These are phyloP conservation scores for Bipolaris victoriae DNA, from an alignment of 2,329 filamentous ascomycete species.

Conservation along the genomic window DNA sequence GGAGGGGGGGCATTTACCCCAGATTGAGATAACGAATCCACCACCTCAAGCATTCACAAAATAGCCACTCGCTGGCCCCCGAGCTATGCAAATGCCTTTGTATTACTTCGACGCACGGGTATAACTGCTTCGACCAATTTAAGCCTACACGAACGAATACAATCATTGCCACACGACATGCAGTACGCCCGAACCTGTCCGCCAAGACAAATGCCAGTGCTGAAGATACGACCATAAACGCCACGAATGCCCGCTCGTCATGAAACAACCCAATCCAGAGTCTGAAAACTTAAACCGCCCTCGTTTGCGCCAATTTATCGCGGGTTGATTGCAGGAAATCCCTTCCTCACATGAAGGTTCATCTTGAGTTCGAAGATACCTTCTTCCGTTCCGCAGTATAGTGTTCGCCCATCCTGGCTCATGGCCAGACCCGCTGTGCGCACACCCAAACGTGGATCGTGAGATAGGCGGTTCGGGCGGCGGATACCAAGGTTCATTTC, in stretches of 20 bases:
- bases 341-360: slow-evolving; percentile 66
- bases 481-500: slow-evolving; percentile 35
- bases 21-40: slow-evolving; percentile 22
- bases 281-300: not conserved
- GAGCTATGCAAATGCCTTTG: not conserved
- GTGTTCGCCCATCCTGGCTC: slow-evolving; percentile 54
- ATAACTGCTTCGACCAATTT: slow-evolving; percentile 9
- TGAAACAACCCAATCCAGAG: not conserved
- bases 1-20: slow-evolving; percentile 22
- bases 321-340: slow-evolving; percentile 49
- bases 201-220: slow-evolving; percentile 11
- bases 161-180: slow-evolving; percentile 2
- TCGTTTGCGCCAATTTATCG: slow-evolving; percentile 30
- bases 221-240: not conserved
- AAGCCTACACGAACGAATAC: slow-evolving; percentile 5
- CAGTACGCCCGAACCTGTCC: slow-evolving; percentile 9
- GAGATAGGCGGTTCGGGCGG: slow-evolving; percentile 28
- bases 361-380: slow-evolving; percentile 78
- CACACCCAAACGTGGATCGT: slow-evolving; percentile 48
- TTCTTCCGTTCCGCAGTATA: slow-evolving; percentile 64
- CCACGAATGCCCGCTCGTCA: slow-evolving; percentile 2
- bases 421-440: slow-evolving; percentile 57
- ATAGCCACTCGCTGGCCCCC: not conserved
- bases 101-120: slow-evolving; percentile 14
- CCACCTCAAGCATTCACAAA: not conserved